These are phyloP conservation scores for Oryza brachyantha DNA, from an alignment of 176 grass and related monocot genomes.

Conservation along the genomic window DNA sequence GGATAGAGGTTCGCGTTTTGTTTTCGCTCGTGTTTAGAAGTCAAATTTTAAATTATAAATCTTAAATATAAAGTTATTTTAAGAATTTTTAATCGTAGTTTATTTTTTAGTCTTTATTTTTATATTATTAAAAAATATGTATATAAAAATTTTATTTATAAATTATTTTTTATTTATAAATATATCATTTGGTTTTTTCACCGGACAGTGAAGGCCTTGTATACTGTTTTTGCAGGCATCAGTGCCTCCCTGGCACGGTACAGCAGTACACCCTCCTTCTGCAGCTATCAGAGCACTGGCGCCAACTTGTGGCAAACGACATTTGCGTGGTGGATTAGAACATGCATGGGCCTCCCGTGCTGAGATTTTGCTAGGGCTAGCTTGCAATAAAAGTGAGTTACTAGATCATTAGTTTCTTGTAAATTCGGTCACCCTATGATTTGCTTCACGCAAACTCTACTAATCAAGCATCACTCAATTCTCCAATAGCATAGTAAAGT, in stretches of 20 bases:
- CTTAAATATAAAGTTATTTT: too few relatives aligned
- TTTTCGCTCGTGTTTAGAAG: too few relatives aligned
- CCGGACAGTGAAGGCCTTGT: too few relatives aligned
- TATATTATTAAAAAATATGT: too few relatives aligned
- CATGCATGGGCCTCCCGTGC: background rate
- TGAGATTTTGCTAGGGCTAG: background rate
- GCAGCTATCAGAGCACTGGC: background rate
- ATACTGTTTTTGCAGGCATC: background rate
- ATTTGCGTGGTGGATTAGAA: background rate
- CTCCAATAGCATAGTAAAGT: background rate
- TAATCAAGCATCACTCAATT: background rate
- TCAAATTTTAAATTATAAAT: too few relatives aligned
- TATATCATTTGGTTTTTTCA: too few relatives aligned
- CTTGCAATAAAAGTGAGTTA: background rate
- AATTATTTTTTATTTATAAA: too few relatives aligned
- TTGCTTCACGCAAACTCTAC: slow-evolving; percentile 24
- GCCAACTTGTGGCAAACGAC: background rate
- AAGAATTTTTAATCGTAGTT: too few relatives aligned
- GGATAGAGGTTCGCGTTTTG: too few relatives aligned
- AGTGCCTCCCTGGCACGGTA: background rate
- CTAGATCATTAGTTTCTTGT: background rate
- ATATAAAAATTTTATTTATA: too few relatives aligned
- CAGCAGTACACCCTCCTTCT: background rate
- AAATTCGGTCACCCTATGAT: background rate
- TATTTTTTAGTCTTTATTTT: too few relatives aligned